Evolutionary conservation across 768 basidiomycete genomes (phyloP).

Genomic region (Lactarius tabidus): DNA sequence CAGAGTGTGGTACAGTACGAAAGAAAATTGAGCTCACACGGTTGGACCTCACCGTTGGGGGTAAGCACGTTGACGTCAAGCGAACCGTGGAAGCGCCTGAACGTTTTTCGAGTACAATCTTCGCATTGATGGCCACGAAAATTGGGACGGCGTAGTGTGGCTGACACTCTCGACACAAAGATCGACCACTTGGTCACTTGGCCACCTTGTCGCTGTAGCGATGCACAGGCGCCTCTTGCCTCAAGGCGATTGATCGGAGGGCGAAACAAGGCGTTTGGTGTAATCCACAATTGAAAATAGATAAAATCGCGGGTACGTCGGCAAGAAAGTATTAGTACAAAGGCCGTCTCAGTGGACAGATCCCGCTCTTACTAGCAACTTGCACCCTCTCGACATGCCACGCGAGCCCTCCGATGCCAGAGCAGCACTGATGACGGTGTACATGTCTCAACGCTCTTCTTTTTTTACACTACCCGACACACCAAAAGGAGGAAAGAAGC

Average conservation of each 20-base stretch:
- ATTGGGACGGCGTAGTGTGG: neutral
- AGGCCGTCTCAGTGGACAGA: neutral
- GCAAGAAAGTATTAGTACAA: slow-evolving; percentile 4
- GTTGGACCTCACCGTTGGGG: neutral
- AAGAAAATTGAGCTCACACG: neutral
- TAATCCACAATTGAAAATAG: slow-evolving; percentile 17
- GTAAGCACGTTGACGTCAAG: neutral
- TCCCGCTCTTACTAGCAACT: neutral
- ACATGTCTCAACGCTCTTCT: slow-evolving; percentile 29
- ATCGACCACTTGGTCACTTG: slow-evolving; percentile 11
- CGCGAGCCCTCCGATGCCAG: slow-evolving; percentile 36
- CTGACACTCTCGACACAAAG: slow-evolving; percentile 4
- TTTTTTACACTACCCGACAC: neutral
- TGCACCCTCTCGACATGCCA: slow-evolving; percentile 23
- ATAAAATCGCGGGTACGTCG: slow-evolving; percentile 12
- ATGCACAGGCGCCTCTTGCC: slow-evolving; percentile 19
- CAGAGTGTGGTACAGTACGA: neutral
- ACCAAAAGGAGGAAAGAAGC: slow-evolving; percentile 2
- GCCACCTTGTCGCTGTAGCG: slow-evolving; percentile 19
- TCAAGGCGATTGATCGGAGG: slow-evolving; percentile 21
- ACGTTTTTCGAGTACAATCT: neutral
- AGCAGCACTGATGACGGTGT: slow-evolving; percentile 32
- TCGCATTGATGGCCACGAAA: neutral
- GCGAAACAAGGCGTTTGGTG: slow-evolving; percentile 3
- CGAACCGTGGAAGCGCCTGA: neutral